A percentile compares a stretch with the other conserved stretches of the same genome.
phyloP scores from a whole-genome alignment of 129 eudicot species.

The Tagetes erecta region DNA sequence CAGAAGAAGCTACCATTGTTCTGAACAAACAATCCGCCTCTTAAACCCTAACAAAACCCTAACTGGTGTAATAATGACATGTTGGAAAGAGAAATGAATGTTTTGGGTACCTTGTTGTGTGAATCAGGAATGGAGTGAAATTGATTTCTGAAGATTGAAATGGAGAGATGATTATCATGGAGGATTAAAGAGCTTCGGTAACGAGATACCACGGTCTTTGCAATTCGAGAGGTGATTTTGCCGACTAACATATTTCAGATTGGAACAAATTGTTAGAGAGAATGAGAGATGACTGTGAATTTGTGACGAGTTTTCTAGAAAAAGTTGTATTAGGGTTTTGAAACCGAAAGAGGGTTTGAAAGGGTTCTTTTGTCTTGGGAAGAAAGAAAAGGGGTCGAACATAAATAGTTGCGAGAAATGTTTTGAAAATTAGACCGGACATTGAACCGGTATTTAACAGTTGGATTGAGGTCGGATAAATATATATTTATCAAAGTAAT shows the following conservation, averaged over 20 bases:
- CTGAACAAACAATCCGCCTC: neutral
- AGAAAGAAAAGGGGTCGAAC: slow-evolving; percentile 15
- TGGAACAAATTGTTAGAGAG: neutral
- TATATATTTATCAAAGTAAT: too few relatives aligned
- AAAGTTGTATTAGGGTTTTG: slow-evolving; percentile 23
- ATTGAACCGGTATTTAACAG: too few relatives aligned
- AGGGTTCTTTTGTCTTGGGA: slow-evolving; percentile 15
- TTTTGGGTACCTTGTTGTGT: slow-evolving; percentile 39
- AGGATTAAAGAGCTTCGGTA: slow-evolving; percentile 44
- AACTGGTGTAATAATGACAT: neutral
- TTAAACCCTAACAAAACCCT: slow-evolving; percentile 53
- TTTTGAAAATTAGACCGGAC: too few relatives aligned
- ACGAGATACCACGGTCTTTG: slow-evolving; percentile 47
- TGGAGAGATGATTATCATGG: slow-evolving; percentile 17
- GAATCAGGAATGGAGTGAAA: slow-evolving; percentile 39
- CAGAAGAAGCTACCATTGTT: neutral
- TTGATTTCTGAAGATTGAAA: slow-evolving; percentile 31
- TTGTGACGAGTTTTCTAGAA: neutral
- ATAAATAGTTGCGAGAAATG: too few relatives aligned
- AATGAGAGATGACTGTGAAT: neutral
- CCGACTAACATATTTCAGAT: slow-evolving; percentile 40
- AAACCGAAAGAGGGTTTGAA: neutral
- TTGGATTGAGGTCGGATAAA: too few relatives aligned
- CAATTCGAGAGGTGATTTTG: slow-evolving; percentile 45
- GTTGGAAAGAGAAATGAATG: neutral